Evolutionary conservation across 164 flowering plant genomes (phyloP), one percentile per base, ranked within the genome.

Genomic region (Houttuynia cordata): DNA sequence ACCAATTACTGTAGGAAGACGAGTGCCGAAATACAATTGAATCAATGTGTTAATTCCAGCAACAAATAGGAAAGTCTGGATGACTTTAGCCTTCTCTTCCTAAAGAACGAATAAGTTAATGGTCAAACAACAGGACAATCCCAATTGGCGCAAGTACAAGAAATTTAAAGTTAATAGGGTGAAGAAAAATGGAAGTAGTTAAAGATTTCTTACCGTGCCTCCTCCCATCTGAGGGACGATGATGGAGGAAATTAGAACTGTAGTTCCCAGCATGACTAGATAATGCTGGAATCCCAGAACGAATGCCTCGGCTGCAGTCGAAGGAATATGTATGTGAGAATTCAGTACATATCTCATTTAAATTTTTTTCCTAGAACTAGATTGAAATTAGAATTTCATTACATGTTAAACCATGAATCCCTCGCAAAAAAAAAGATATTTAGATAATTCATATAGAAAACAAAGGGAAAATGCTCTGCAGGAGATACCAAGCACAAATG

Each of bases 11-110:
- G 91, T 87, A 21, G 99, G 99, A 57, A 93, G 75, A 59, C 97
- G 77, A 56, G 91, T 86, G 15, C 99, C 99, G 72, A 91, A 88
- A 42, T 74, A 62, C 23, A 89, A 60, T 51, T 94, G 99, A 40
- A 73, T 72, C 63, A 91, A 64, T 42, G 99, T 94, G 83, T 94
- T 94, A 65, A 93, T 39, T 34, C 99, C 99, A 68, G 97, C 91
- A 62, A 93, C 99, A 79, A 93, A 88, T 51, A 91, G 86, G 21
- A 86, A 60, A 12, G 97, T 90, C 77, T 90, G 97, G 68, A 93
- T 86, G 56, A 93, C 97, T 70, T 74, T 69, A 7, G 97, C 97
- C 64, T 91, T 93, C 81, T 93, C 99, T 64, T 82, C 86, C 99
- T 93, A 62, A 30, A 64, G 62, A 61, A 62, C 0, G 7, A 20